These are phyloP conservation scores for Saccharomyces cerevisiae DNA, from an alignment of 805 yeast genomes.

Conservation along the genomic window DNA sequence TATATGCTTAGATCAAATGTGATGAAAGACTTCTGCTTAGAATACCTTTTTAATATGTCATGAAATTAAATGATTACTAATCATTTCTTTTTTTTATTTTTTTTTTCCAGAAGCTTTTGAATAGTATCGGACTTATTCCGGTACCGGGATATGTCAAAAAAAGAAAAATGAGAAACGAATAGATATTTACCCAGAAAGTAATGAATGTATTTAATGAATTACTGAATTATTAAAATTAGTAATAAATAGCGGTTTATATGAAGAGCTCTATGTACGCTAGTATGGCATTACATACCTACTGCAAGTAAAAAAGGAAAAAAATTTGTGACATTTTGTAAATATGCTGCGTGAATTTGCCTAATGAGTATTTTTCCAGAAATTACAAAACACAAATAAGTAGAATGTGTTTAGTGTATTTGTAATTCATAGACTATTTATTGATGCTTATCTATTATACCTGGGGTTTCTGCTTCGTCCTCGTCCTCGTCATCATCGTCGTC, in stretches of 20 bases:
- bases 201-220: not conserved
- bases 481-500: slow-evolving; percentile 36
- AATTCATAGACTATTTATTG: not conserved
- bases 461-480: slow-evolving; percentile 31
- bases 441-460: not conserved
- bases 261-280: not conserved
- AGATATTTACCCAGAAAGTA: not conserved
- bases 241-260: not conserved
- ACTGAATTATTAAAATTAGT: not conserved
- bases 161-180: not conserved
- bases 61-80: slow-evolving; percentile 1
- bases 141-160: not conserved
- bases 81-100: not conserved
- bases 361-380: not conserved
- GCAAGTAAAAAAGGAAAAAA: not conserved
- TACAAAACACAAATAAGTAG: not conserved
- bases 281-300: not conserved
- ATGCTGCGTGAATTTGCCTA: not conserved
- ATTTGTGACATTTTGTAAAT: not conserved
- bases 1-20: not conserved
- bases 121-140: slow-evolving; percentile 1
- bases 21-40: not conserved
- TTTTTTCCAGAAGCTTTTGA: slow-evolving; percentile 1
- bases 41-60: not conserved
- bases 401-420: not conserved